Conservation (phyloP, 2,329 filamentous ascomycete species). For the Cercospora sesami region DNA sequence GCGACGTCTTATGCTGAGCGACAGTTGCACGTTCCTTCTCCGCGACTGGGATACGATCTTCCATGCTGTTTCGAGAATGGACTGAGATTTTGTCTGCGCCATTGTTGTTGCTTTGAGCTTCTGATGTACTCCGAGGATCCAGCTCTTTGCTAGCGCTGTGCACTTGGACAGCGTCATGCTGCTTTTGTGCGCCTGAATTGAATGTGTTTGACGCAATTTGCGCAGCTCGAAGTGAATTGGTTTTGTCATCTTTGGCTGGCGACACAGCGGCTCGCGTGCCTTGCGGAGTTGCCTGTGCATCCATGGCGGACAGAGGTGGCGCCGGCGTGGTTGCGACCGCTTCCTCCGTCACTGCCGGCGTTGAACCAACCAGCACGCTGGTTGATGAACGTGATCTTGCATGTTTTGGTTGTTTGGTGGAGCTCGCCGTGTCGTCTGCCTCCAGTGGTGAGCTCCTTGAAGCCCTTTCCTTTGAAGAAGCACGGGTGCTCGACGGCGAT, state of each 20-base stretch:
- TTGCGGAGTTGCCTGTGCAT: not conserved
- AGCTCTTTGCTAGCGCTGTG: not conserved
- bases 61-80: slow-evolving; percentile 8
- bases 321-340: not conserved
- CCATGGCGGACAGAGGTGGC: not conserved
- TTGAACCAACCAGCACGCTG: not conserved
- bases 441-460: not conserved
- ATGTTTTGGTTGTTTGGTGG: not conserved
- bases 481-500: not conserved
- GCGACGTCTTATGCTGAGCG: slow-evolving; percentile 5
- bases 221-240: not conserved
- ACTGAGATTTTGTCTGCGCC: slow-evolving; percentile 11
- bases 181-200: not conserved
- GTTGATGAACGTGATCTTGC: not conserved
- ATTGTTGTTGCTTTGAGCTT: slow-evolving; percentile 8
- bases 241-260: not conserved
- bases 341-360: not conserved
- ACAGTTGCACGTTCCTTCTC: not conserved
- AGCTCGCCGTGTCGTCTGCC: not conserved
- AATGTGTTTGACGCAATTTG: not conserved
- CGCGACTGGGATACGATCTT: not conserved
- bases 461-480: not conserved
- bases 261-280: not conserved
- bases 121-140: slow-evolving; percentile 1
- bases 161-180: not conserved